Conservation (phyloP, 2,329 filamentous ascomycete species). For the Phaeosphaeriaceae sp. region DNA sequence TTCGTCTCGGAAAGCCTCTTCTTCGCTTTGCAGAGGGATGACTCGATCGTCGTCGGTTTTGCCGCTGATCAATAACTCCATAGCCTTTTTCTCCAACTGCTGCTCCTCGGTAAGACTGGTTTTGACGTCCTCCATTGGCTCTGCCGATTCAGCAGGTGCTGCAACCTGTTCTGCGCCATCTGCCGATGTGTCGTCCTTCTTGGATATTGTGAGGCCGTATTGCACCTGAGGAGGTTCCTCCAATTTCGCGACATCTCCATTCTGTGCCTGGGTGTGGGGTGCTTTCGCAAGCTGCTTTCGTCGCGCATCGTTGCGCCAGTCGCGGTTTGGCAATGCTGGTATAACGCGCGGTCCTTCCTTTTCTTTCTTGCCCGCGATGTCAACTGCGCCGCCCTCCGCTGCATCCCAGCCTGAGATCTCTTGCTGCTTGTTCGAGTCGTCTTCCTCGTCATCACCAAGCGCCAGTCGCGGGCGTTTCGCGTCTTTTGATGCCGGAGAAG, state of each 20-base stretch:
- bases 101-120: slow-evolving; percentile 40
- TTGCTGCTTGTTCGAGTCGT: slow-evolving; percentile 31
- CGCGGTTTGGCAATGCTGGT: slow-evolving; percentile 63
- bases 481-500: slow-evolving; percentile 18
- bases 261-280: slow-evolving; percentile 55
- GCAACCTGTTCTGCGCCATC: slow-evolving; percentile 9
- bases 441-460: slow-evolving; percentile 42
- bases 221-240: slow-evolving; percentile 50
- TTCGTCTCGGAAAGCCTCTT: slow-evolving; percentile 75
- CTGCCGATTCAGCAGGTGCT: slow-evolving; percentile 20
- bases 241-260: slow-evolving; percentile 44
- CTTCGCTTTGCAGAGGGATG: slow-evolving; percentile 56
- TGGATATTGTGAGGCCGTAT: slow-evolving; percentile 62
- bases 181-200: slow-evolving; percentile 30
- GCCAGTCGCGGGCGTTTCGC: slow-evolving; percentile 35
- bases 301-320: slow-evolving; percentile 66
- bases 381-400: slow-evolving; percentile 57
- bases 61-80: slow-evolving; percentile 54
- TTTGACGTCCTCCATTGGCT: slow-evolving; percentile 38
- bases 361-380: slow-evolving; percentile 42
- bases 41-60: slow-evolving; percentile 44
- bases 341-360: slow-evolving; percentile 63
- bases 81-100: slow-evolving; percentile 60
- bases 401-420: slow-evolving; percentile 64
- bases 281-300: slow-evolving; percentile 65